A percentile compares a stretch with the other conserved stretches of the same genome.
These are phyloP conservation scores for Debaryomyces coudertii DNA, from an alignment of 1,139 yeast species.

Conservation along the genomic window DNA sequence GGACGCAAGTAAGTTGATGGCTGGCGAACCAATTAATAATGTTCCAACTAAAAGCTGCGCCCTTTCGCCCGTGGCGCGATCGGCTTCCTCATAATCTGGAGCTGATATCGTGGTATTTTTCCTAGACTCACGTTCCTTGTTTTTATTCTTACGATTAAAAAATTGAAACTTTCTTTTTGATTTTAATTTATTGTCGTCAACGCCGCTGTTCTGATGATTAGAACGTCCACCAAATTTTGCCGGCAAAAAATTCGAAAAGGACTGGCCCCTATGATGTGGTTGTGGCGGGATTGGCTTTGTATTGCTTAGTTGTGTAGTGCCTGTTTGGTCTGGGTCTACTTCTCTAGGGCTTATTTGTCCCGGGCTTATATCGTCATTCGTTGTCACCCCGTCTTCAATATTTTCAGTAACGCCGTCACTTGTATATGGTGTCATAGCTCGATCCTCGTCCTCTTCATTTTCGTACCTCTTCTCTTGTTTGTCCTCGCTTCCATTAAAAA, in stretches of 20 bases:
- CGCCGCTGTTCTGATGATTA: conserved; percentile 15
- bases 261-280: conserved; percentile 9
- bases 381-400: not conserved
- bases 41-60: conserved; percentile 69
- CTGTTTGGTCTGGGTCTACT: not conserved
- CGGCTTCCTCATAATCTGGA: conserved; percentile 27
- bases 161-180: conserved; percentile 29
- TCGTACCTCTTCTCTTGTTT: conserved; percentile 30
- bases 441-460: conserved; percentile 30
- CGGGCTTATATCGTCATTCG: conserved; percentile 2
- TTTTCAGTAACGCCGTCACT: conserved; percentile 5
- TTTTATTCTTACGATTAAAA: conserved; percentile 29
- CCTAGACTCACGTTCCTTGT: conserved; percentile 22
- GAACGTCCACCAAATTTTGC: conserved; percentile 18
- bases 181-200: conserved; percentile 19
- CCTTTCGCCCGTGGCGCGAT: conserved; percentile 44
- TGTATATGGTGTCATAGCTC: conserved; percentile 16
- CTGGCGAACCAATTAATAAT: conserved; percentile 75
- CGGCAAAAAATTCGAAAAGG: conserved; percentile 19
- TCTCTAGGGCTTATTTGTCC: not conserved
- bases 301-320: not conserved
- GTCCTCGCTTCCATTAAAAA: conserved; percentile 27
- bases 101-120: conserved; percentile 12
- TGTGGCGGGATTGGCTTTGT: conserved; percentile 9
- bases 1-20: conserved; percentile 75